A percentile compares a stretch with the other conserved stretches of the same genome.
These are phyloP conservation scores for Letharia lupina DNA, from an alignment of 495 filamentous ascomycete genomes.

Conservation along the genomic window DNA sequence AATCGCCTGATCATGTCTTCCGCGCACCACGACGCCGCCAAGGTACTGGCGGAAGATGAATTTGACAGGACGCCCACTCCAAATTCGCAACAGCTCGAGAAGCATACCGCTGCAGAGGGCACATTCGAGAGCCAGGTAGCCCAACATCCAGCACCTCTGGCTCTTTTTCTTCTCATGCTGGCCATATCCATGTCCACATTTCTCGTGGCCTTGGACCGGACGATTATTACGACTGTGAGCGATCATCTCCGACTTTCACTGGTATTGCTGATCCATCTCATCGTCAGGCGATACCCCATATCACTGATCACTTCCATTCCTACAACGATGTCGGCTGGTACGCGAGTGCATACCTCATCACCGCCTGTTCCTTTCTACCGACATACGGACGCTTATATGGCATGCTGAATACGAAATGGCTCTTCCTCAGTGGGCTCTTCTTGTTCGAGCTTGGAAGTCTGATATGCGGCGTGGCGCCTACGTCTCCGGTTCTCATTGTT, in stretches of 20 bases:
- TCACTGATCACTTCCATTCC: constrained; percentile 37
- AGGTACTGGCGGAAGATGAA: background rate
- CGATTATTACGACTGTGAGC: background rate
- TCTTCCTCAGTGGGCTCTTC: constrained; percentile 31
- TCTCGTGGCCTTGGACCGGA: background rate
- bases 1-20: background rate
- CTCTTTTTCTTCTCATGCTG: background rate
- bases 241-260: background rate
- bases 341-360: constrained; percentile 38
- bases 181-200: background rate
- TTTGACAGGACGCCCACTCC: background rate
- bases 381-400: constrained; percentile 40
- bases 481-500: constrained; percentile 37
- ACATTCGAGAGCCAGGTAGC: background rate
- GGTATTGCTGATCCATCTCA: background rate
- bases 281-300: constrained; percentile 32
- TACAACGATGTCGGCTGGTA: constrained; percentile 40
- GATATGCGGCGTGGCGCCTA: constrained; percentile 36
- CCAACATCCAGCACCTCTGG: background rate
- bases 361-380: constrained; percentile 38
- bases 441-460: constrained; percentile 41
- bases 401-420: constrained; percentile 36
- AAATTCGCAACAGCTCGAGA: constrained; percentile 23
- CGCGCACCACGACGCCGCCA: background rate
- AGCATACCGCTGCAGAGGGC: constrained; percentile 24